Evolutionary conservation across 2,329 filamentous ascomycete genomes (phyloP).

Genomic region (Colletotrichum destructivum): DNA sequence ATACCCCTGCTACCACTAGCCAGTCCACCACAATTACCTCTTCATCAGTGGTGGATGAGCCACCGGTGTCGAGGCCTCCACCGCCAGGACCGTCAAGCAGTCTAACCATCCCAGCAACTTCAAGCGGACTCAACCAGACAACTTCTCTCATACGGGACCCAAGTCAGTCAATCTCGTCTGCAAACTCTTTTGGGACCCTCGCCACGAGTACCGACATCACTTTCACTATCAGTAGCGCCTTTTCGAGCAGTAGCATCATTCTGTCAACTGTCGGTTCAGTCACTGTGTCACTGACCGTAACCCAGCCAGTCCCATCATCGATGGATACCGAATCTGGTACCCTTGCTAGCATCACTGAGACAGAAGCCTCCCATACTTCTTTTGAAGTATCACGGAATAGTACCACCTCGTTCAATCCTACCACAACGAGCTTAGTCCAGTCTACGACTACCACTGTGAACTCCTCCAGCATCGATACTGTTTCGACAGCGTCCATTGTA

Average conservation of each 20-base stretch:
- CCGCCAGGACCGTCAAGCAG: not conserved
- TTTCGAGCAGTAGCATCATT: not conserved
- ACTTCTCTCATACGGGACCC: not conserved
- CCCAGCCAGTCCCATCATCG: not conserved
- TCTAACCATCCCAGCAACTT: not conserved
- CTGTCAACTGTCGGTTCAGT: not conserved
- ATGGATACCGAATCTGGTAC: constrained; percentile 21
- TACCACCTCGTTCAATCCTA: not conserved
- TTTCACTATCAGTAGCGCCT: not conserved
- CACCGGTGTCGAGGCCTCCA: not conserved
- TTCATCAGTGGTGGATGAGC: not conserved
- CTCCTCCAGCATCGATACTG: not conserved
- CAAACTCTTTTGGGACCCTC: not conserved
- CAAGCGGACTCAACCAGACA: not conserved
- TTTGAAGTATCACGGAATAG: not conserved
- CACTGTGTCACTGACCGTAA: not conserved
- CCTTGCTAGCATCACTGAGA: constrained; percentile 21
- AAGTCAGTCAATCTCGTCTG: not conserved
- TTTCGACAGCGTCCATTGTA: not conserved
- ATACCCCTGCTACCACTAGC: not conserved
- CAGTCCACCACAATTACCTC: not conserved
- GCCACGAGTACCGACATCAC: constrained; percentile 4
- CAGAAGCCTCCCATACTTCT: not conserved
- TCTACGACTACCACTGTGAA: not conserved
- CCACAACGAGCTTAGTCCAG: not conserved